Conservation (phyloP, 768 basidiomycete species). For the Agrocybe chaxingu region DNA sequence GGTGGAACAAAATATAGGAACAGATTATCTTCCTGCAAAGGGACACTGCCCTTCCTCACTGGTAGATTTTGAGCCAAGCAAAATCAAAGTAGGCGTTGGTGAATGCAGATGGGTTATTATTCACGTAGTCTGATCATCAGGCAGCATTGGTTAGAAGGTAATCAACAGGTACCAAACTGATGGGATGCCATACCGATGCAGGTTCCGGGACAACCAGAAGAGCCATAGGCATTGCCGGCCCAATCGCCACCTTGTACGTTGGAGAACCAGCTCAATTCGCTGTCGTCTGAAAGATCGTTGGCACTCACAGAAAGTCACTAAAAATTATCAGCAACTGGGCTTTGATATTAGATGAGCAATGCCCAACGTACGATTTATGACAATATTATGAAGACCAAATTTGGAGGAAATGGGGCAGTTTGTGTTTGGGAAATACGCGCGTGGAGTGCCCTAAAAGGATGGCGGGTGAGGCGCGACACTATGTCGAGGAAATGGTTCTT, state of each 20-base stretch:
- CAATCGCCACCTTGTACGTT: slow-evolving; percentile 43
- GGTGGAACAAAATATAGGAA: no score
- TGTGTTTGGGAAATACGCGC: slow-evolving; percentile 58
- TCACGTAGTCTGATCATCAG: slow-evolving; percentile 48
- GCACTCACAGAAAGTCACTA: slow-evolving; percentile 60
- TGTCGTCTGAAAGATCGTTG: neutral
- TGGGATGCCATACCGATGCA: slow-evolving; percentile 41
- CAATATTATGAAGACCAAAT: slow-evolving; percentile 58
- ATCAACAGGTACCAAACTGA: neutral
- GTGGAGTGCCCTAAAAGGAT: slow-evolving; percentile 46
- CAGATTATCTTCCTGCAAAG: neutral
- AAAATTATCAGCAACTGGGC: neutral
- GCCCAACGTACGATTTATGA: slow-evolving; percentile 50
- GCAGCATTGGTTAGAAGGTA: neutral
- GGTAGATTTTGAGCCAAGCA: slow-evolving; percentile 47
- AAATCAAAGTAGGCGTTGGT: slow-evolving; percentile 71
- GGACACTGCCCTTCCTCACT: slow-evolving; percentile 6
- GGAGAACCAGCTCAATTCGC: neutral
- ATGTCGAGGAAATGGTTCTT: slow-evolving; percentile 5
- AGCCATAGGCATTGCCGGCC: slow-evolving; percentile 47
- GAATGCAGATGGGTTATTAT: slow-evolving; percentile 67
- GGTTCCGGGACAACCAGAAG: slow-evolving; percentile 49
- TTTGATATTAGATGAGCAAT: neutral
- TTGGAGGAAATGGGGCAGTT: slow-evolving; percentile 53
- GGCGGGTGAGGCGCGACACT: no score